phyloP scores from a whole-genome alignment of 768 basidiomycete species.

The Suillus placidus region DNA sequence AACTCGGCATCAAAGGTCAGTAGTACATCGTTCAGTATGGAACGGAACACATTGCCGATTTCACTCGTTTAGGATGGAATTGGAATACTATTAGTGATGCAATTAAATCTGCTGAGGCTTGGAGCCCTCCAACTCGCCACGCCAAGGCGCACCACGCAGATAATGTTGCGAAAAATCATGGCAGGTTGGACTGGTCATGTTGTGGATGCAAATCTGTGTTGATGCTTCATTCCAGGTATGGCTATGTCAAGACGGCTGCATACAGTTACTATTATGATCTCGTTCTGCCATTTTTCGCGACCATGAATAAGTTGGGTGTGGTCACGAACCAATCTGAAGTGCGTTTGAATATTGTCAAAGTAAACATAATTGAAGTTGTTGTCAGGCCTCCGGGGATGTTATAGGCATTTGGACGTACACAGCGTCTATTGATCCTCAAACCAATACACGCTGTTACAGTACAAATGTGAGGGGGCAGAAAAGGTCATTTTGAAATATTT shows the following conservation, averaged over 20 bases:
- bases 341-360: background rate
- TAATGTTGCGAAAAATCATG: constrained; percentile 13
- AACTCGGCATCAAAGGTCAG: constrained; percentile 21
- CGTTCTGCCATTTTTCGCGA: constrained; percentile 17
- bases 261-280: constrained; percentile 22
- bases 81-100: constrained; percentile 18
- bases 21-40: background rate
- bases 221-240: constrained; percentile 7
- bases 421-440: constrained; percentile 20
- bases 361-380: background rate
- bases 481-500: background rate
- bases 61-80: constrained; percentile 16
- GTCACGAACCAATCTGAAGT: constrained; percentile 19
- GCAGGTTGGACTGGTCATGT: constrained; percentile 15
- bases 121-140: constrained; percentile 17
- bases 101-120: constrained; percentile 18
- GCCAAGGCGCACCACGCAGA: constrained; percentile 19
- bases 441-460: constrained; percentile 19
- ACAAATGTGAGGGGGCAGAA: constrained; percentile 16
- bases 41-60: background rate
- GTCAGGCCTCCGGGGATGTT: constrained; percentile 17
- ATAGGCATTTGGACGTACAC: constrained; percentile 23
- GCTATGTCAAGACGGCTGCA: constrained; percentile 19
- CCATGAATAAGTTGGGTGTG: constrained; percentile 21
- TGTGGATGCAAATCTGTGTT: background rate